Conservation (phyloP, 2,329 filamentous ascomycete genomes). For the Apiospora sp. region DNA sequence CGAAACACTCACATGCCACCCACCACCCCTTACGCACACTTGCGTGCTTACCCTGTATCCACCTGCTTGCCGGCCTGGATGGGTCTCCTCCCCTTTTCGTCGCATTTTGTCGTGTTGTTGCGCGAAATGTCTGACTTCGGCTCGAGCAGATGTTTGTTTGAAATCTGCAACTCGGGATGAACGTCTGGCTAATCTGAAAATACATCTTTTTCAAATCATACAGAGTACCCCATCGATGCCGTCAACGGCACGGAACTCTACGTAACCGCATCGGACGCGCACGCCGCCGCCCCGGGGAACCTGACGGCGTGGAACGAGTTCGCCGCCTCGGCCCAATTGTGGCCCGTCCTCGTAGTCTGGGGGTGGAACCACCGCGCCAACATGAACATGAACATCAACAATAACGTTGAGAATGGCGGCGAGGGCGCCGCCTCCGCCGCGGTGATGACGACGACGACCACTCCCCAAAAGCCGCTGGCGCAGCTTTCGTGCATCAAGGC, state of each 20-base stretch:
- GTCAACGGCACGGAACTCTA: conserved; percentile 37
- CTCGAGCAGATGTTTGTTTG: neutral
- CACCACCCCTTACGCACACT: neutral
- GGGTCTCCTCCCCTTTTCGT: neutral
- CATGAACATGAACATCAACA: conserved; percentile 31
- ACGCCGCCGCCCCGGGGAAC: conserved; percentile 32
- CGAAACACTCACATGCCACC: neutral
- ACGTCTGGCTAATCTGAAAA: neutral
- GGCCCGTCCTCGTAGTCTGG: conserved; percentile 40
- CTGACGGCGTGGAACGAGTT: conserved; percentile 26
- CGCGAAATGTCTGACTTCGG: neutral
- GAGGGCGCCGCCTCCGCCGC: neutral
- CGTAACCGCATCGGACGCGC: conserved; percentile 37
- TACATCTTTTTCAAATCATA: neutral
- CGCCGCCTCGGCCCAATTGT: conserved; percentile 31
- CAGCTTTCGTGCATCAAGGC: conserved; percentile 37
- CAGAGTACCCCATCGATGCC: conserved; percentile 37
- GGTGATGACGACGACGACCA: neutral
- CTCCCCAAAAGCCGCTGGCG: conserved; percentile 32
- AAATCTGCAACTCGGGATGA: neutral
- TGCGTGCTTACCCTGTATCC: neutral
- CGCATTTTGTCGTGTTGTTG: neutral
- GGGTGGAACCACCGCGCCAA: conserved; percentile 39
- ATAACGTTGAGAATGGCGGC: neutral
- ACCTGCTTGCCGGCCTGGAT: neutral